Evolutionary conservation across 2,329 filamentous ascomycete species (phyloP).

Genomic region (Thielaviopsis ethacetica): DNA sequence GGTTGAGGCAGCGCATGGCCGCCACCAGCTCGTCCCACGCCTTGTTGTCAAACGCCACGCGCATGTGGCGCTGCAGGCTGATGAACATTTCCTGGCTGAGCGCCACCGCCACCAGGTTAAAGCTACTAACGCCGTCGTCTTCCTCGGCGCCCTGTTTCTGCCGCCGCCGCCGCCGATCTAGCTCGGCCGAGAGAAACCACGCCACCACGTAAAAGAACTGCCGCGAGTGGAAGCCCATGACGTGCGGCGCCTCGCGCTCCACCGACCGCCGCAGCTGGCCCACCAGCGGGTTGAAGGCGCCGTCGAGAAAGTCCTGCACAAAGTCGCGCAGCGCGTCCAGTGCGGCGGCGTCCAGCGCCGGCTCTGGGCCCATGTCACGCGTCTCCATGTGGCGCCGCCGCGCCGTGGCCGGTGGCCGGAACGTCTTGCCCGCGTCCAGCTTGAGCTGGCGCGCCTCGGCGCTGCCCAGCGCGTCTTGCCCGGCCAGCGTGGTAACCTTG

Average conservation of each 20-base stretch:
- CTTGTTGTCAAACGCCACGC: conserved; percentile 63
- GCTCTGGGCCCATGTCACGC: conserved; percentile 61
- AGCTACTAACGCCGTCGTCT: conserved; percentile 50
- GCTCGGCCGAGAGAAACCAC: conserved; percentile 85
- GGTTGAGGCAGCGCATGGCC: conserved; percentile 85
- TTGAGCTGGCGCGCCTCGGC: conserved; percentile 60
- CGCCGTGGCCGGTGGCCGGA: conserved; percentile 58
- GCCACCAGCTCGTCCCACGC: conserved; percentile 76
- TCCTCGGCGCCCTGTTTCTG: conserved; percentile 31
- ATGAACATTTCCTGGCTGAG: conserved; percentile 93
- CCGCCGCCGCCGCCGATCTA: conserved; percentile 54
- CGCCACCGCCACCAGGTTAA: conserved; percentile 74
- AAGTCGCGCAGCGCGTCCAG: conserved; percentile 64
- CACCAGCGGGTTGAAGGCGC: conserved; percentile 86
- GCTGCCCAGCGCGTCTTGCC: conserved; percentile 68
- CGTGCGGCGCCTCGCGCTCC: conserved; percentile 71
- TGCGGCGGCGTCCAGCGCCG: conserved; percentile 55
- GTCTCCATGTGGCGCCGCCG: conserved; percentile 45
- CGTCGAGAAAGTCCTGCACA: conserved; percentile 85
- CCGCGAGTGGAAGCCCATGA: conserved; percentile 57
- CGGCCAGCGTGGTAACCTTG: conserved; percentile 72
- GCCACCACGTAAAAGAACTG: conserved; percentile 87
- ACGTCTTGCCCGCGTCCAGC: conserved; percentile 83
- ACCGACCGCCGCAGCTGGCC: conserved; percentile 73
- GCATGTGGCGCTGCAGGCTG: conserved; percentile 68